phyloP scores from a whole-genome alignment of 805 yeast genomes.

The Spathaspora boniae region DNA sequence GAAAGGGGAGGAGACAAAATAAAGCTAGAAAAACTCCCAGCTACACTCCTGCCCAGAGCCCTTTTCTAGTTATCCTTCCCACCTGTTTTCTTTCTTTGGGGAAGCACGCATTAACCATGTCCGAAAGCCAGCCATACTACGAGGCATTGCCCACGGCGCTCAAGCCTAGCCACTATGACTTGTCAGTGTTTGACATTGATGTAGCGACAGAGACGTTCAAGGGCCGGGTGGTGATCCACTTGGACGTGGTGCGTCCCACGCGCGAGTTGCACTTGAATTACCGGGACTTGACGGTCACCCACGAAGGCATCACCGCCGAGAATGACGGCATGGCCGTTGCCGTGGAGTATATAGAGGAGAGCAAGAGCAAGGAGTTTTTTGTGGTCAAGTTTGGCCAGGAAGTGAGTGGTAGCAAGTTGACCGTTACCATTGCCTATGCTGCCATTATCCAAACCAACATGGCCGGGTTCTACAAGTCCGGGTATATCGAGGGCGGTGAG shows the following conservation, averaged over 20 bases:
- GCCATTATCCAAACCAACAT: slow-evolving; percentile 52
- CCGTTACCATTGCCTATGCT: slow-evolving; percentile 30
- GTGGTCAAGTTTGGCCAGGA: slow-evolving; percentile 51
- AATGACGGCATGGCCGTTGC: slow-evolving; percentile 18
- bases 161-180: slow-evolving; percentile 69
- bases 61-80: no score
- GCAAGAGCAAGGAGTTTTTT: slow-evolving; percentile 56
- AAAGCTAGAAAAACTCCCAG: no score
- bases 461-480: slow-evolving; percentile 54
- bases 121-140: slow-evolving; percentile 36
- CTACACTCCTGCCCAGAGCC: no score
- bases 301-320: slow-evolving; percentile 19
- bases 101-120: no score
- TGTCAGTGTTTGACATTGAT: slow-evolving; percentile 61
- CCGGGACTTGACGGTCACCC: slow-evolving; percentile 35
- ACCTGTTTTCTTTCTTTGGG: no score
- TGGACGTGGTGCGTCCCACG: slow-evolving; percentile 42
- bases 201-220: slow-evolving; percentile 40
- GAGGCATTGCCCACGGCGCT: slow-evolving; percentile 61
- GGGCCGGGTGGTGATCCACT: slow-evolving; percentile 47
- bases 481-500: slow-evolving; percentile 36
- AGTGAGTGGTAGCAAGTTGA: slow-evolving; percentile 19
- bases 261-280: slow-evolving; percentile 47
- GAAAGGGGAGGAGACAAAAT: no score
- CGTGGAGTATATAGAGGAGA: slow-evolving; percentile 20